Evolutionary conservation across 352 stramenopile genomes (phyloP).

Genomic region (Blastocystis sp.): DNA sequence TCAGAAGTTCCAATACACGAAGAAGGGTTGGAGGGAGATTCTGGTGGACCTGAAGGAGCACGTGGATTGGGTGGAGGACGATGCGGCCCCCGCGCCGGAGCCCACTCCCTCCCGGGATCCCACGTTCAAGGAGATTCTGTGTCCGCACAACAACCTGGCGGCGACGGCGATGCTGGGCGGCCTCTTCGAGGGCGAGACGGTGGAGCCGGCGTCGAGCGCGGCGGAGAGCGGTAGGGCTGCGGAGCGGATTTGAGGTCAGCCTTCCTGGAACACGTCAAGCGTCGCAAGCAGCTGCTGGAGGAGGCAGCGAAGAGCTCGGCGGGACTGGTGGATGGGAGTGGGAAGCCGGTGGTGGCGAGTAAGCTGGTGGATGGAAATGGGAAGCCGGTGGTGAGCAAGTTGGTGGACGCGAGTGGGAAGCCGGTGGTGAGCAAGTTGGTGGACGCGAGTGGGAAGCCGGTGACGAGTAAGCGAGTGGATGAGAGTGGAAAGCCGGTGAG

Average conservation of each 20-base stretch:
- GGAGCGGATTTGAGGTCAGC: neutral
- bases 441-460: neutral
- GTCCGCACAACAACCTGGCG: slow-evolving; percentile 46
- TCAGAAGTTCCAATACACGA: slow-evolving; percentile 73
- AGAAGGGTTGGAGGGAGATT: slow-evolving; percentile 54
- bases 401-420: neutral
- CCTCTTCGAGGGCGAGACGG: slow-evolving; percentile 26
- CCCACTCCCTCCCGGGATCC: neutral
- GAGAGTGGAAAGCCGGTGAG: neutral
- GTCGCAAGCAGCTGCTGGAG: slow-evolving; percentile 7
- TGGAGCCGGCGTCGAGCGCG: neutral
- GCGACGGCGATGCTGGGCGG: slow-evolving; percentile 42
- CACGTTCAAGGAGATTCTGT: slow-evolving; percentile 40
- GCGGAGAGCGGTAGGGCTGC: neutral
- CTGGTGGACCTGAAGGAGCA: slow-evolving; percentile 40
- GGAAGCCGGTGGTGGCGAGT: neutral
- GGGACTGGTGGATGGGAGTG: neutral
- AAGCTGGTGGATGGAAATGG: neutral
- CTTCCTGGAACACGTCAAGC: slow-evolving; percentile 15
- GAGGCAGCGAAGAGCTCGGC: neutral
- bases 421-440: neutral
- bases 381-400: neutral
- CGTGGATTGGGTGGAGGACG: slow-evolving; percentile 24
- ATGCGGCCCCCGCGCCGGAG: neutral
- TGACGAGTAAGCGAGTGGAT: neutral